Evolutionary conservation across 1,139 yeast species (phyloP).

Genomic region (Sugiyamaella xylanicola): DNA sequence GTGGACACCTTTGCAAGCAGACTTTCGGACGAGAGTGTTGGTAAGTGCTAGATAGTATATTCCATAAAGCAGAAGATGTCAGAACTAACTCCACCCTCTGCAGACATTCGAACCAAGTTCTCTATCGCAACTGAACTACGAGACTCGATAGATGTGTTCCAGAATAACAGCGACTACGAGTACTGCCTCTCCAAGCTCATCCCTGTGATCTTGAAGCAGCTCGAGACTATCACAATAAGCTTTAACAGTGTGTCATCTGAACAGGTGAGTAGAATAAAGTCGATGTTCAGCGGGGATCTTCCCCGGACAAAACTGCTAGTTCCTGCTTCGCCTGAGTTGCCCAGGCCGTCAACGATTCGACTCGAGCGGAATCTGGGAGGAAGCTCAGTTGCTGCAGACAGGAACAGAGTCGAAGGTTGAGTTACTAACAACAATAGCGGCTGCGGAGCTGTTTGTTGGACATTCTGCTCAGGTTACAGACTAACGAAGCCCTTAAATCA

Average conservation of each 20-base stretch:
- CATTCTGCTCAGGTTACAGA: conserved; percentile 75
- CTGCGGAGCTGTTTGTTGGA: conserved; percentile 76
- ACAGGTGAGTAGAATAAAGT: conserved; percentile 36
- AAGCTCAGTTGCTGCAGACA: no score
- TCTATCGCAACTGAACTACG: conserved; percentile 76
- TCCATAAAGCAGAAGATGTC: no score
- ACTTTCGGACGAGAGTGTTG: conserved; percentile 50
- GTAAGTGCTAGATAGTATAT: conserved; percentile 38
- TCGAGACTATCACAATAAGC: conserved; percentile 75
- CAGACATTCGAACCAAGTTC: conserved; percentile 62
- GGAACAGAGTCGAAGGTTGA: no score
- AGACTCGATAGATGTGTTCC: conserved; percentile 82
- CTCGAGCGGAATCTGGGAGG: no score
- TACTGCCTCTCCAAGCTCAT: conserved; percentile 38
- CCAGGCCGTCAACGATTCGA: no score
- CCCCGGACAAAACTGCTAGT: no score
- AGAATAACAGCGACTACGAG: conserved; percentile 77
- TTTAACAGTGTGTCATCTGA: conserved; percentile 42
- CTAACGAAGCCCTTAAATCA: conserved; percentile 80
- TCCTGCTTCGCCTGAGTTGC: no score
- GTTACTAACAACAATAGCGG: conserved; percentile 39
- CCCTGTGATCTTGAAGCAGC: conserved; percentile 45
- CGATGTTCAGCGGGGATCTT: neutral
- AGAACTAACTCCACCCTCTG: neutral
- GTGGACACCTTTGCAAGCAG: conserved; percentile 64